Evolutionary conservation across 1,284 basidiomycete genomes (phyloP).

Genomic region (Hypsizygus ulmarius): DNA sequence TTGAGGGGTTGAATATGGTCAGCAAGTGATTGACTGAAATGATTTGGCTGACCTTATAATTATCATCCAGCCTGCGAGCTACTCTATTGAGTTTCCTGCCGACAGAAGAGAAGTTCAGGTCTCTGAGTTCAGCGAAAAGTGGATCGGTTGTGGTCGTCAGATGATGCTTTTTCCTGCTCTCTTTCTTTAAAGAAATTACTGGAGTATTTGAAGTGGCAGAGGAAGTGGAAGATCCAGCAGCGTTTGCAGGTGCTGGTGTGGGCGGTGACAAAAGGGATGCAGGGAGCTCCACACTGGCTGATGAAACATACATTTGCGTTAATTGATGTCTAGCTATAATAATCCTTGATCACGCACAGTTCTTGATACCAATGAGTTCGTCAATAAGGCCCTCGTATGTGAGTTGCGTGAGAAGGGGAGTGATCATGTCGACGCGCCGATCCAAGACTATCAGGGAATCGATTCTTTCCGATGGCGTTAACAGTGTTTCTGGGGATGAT

Average conservation of each 20-base stretch:
- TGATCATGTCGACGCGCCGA: conserved; percentile 92
- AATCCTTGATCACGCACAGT: conserved; percentile 54
- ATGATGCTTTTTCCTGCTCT: conserved; percentile 86
- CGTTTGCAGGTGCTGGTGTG: conserved; percentile 33
- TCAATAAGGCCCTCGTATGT: conserved; percentile 98
- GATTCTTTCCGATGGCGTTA: conserved; percentile 56
- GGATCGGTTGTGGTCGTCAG: conserved; percentile 76
- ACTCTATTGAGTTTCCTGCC: conserved; percentile 81
- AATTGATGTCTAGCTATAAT: not conserved
- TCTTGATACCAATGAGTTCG: conserved; percentile 87
- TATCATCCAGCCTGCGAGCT: conserved; percentile 85
- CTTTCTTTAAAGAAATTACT: conserved; percentile 56
- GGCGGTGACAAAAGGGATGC: conserved; percentile 65
- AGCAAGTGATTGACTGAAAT: not conserved
- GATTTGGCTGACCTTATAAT: conserved; percentile 72
- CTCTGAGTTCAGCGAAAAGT: conserved; percentile 83
- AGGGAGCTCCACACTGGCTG: conserved; percentile 91
- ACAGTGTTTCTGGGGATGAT: conserved; percentile 37
- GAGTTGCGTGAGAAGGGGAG: conserved; percentile 92
- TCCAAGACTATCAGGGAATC: conserved; percentile 92
- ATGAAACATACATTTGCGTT: not conserved
- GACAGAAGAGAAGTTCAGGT: conserved; percentile 93
- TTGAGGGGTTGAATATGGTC: conserved; percentile 4
- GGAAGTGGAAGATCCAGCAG: conserved; percentile 40
- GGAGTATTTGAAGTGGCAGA: conserved; percentile 39